These are phyloP conservation scores for Chondrus crispus DNA, from an alignment of 23 red algal genomes.

Conservation along the genomic window DNA sequence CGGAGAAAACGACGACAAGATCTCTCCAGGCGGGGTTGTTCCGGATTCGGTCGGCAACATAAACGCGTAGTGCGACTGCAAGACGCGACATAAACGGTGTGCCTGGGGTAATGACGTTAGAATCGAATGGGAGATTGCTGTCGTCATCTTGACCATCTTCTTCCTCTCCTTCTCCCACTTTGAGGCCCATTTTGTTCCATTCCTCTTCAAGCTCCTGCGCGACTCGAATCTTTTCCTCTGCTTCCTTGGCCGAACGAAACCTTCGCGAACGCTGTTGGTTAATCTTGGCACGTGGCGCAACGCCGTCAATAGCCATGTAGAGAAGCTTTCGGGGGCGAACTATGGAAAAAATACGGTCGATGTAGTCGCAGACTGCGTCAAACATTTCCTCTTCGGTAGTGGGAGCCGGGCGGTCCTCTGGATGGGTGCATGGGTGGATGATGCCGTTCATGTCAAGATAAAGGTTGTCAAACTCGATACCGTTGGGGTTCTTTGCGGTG, in stretches of 20 bases:
- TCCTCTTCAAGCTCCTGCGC: conserved; percentile 51
- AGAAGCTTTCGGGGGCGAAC: conserved; percentile 87
- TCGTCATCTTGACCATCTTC: not conserved
- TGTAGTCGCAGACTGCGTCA: conserved; percentile 80
- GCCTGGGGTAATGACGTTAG: conserved; percentile 97
- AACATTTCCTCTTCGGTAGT: conserved; percentile 83
- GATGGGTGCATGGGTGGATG: conserved; percentile 93
- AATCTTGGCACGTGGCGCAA: conserved; percentile 97
- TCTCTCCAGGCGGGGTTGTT: conserved; percentile 38
- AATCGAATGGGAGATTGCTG: conserved; percentile 69
- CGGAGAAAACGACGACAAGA: conserved; percentile 73
- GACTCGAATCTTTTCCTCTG: conserved; percentile 49
- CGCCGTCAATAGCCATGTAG: conserved; percentile 95
- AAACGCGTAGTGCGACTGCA: conserved; percentile 50
- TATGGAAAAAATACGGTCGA: conserved; percentile 88
- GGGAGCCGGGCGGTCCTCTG: conserved; percentile 71
- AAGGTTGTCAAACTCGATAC: conserved; percentile 87
- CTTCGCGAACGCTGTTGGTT: conserved; percentile 96
- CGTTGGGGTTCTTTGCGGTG: conserved; percentile 86
- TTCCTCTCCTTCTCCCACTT: not conserved
- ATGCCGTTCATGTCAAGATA: conserved; percentile 99
- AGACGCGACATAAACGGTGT: conserved; percentile 95
- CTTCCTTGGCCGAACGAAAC: conserved; percentile 89
- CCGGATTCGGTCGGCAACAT: conserved; percentile 60
- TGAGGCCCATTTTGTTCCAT: conserved; percentile 52